These are phyloP conservation scores for Fusarium temperatum DNA, from an alignment of 2,329 filamentous ascomycete species.

Conservation along the genomic window DNA sequence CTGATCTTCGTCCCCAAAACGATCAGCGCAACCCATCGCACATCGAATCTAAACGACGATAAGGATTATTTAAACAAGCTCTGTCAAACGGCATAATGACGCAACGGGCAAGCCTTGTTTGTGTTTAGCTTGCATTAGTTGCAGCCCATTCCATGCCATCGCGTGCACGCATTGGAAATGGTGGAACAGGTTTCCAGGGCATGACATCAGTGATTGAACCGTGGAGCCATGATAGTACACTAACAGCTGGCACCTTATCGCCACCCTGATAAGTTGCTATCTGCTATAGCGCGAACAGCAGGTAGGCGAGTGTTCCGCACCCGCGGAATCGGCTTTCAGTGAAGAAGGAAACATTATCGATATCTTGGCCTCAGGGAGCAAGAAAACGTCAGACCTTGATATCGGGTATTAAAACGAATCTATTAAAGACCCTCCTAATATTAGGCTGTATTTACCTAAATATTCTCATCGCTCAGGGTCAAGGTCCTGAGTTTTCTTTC, in stretches of 20 bases:
- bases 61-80: neutral
- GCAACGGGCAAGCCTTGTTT: neutral
- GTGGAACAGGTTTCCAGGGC: neutral
- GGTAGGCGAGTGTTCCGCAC: neutral
- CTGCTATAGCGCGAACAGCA: neutral
- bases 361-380: neutral
- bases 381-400: neutral
- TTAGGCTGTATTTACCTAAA: neutral
- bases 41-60: neutral
- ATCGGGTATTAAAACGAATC: neutral
- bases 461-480: neutral
- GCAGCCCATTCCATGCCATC: neutral
- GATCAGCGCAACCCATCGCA: neutral
- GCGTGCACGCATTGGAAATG: neutral
- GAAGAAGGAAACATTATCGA: neutral
- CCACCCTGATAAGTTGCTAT: accelerated
- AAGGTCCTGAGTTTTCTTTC: neutral
- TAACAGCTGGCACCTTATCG: neutral
- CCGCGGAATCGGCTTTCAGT: neutral
- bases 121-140: conserved; percentile 8
- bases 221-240: neutral
- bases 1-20: neutral
- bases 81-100: neutral
- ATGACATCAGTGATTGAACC: neutral
- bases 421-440: neutral